Percentiles rank a stretch among this genome's conserved stretches.
These are phyloP conservation scores for Chaetomiaceae sp. DNA, from an alignment of 2,329 filamentous ascomycete genomes.

Conservation along the genomic window DNA sequence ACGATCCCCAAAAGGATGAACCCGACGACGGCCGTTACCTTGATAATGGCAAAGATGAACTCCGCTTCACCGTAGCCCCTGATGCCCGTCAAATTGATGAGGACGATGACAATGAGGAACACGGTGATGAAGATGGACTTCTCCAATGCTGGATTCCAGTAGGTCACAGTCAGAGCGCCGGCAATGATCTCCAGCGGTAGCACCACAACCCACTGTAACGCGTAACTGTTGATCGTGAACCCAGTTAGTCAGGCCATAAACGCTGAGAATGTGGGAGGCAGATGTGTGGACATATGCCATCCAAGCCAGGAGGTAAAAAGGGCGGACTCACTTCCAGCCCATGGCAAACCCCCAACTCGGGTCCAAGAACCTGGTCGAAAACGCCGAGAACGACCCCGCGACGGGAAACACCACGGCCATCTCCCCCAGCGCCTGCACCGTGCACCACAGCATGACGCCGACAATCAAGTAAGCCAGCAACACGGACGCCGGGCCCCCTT, in stretches of 20 bases:
- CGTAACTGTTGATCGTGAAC: slow-evolving; percentile 31
- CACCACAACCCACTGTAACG: slow-evolving; percentile 46
- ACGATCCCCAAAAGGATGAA: slow-evolving; percentile 30
- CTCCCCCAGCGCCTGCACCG: slow-evolving; percentile 57
- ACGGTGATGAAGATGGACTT: slow-evolving; percentile 51
- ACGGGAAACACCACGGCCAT: slow-evolving; percentile 53
- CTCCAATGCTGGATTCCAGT: slow-evolving; percentile 41
- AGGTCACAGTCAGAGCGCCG: slow-evolving; percentile 44
- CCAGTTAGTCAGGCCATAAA: no score
- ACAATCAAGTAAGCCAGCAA: slow-evolving; percentile 72
- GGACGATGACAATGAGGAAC: slow-evolving; percentile 48
- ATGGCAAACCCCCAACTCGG: slow-evolving; percentile 51
- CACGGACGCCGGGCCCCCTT: slow-evolving; percentile 73
- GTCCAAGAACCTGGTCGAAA: slow-evolving; percentile 54
- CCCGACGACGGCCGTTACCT: slow-evolving; percentile 44
- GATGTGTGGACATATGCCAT: no score
- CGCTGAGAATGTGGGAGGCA: no score
- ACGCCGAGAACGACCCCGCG: slow-evolving; percentile 56
- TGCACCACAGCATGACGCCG: slow-evolving; percentile 80
- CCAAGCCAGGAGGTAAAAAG: not conserved
- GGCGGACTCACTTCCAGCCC: slow-evolving; percentile 45
- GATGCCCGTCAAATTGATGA: slow-evolving; percentile 55
- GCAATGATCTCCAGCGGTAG: slow-evolving; percentile 47
- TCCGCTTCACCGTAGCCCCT: slow-evolving; percentile 56
- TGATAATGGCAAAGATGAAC: slow-evolving; percentile 54